Conservation (phyloP, 768 basidiomycete genomes). For the Hygrocybe punicea region DNA sequence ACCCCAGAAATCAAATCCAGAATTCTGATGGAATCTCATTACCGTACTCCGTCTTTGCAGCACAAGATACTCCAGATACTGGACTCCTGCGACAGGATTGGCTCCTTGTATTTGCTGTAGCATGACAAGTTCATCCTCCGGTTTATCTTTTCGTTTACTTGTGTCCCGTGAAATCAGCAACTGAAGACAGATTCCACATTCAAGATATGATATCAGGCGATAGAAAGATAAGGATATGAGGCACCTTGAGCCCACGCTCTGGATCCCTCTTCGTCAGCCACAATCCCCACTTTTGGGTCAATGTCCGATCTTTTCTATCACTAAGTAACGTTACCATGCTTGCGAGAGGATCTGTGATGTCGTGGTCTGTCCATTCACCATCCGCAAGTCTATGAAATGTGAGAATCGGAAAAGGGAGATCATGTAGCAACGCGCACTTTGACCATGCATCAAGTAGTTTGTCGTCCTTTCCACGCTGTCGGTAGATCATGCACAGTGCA, state of each 20-base stretch:
- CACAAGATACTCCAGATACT: conserved; percentile 80
- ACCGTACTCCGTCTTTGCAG: conserved; percentile 64
- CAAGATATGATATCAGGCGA: conserved; percentile 1
- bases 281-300: conserved; percentile 72
- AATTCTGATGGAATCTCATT: conserved; percentile 13
- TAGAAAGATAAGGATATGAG: conserved; percentile 2
- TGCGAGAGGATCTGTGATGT: conserved; percentile 59
- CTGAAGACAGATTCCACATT: conserved; percentile 33
- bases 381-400: conserved; percentile 53
- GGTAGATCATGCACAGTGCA: conserved; percentile 60
- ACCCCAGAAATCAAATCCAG: no score
- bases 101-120: conserved; percentile 56
- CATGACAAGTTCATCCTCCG: conserved; percentile 58
- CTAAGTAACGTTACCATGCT: conserved; percentile 57
- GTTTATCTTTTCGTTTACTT: conserved; percentile 53
- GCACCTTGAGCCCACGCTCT: conserved; percentile 68
- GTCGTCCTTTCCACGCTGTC: conserved; percentile 51
- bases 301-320: conserved; percentile 53
- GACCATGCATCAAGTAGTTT: conserved; percentile 67
- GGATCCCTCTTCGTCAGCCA: conserved; percentile 74
- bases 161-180: conserved; percentile 56
- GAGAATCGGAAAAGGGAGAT: conserved; percentile 1
- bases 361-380: conserved; percentile 59
- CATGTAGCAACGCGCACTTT: conserved; percentile 46
- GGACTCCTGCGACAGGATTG: conserved; percentile 57